Percentiles rank a stretch among this genome's conserved stretches.
phyloP scores from a whole-genome alignment of 441 rosid genomes.

The Adansonia rubrostipa region DNA sequence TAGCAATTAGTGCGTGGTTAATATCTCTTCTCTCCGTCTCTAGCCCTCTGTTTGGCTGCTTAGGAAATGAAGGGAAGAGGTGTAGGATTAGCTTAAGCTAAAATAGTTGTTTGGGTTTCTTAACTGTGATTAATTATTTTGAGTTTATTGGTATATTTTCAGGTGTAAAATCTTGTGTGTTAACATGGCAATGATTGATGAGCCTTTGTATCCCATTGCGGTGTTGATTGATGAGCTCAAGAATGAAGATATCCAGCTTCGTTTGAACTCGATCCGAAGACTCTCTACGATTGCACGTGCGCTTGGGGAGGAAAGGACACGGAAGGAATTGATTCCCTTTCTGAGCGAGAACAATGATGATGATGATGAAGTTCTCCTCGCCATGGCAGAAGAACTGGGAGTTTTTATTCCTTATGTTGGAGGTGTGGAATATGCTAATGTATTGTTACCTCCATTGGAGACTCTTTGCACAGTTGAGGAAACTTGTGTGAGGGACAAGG shows the following conservation, averaged over 20 bases:
- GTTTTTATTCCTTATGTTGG: conserved; percentile 92
- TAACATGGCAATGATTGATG: conserved; percentile 81
- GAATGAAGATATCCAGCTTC: conserved; percentile 93
- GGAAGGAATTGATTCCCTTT: conserved; percentile 89
- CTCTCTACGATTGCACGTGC: conserved; percentile 93
- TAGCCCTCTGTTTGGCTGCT: neutral
- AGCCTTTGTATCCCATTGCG: conserved; percentile 89
- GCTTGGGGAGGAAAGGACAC: conserved; percentile 89
- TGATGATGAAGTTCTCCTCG: conserved; percentile 97
- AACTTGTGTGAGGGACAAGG: conserved; percentile 89
- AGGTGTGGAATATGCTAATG: conserved; percentile 83
- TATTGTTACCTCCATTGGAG: conserved; percentile 81
- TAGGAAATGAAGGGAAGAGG: conserved; percentile 13
- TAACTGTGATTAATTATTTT: neutral
- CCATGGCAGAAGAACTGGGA: conserved; percentile 92
- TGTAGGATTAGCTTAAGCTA: neutral
- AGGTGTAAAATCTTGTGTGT: conserved; percentile 31
- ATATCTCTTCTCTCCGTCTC: neutral
- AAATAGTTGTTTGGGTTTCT: neutral
- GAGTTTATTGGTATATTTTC: neutral
- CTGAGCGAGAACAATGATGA: conserved; percentile 92
- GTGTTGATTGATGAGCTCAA: conserved; percentile 90
- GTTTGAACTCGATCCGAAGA: conserved; percentile 83
- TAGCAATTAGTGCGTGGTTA: conserved; percentile 18
- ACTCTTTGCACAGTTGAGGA: conserved; percentile 90